phyloP scores from a whole-genome alignment of 177 flowering plant genomes.

The Telopea speciosissima region DNA sequence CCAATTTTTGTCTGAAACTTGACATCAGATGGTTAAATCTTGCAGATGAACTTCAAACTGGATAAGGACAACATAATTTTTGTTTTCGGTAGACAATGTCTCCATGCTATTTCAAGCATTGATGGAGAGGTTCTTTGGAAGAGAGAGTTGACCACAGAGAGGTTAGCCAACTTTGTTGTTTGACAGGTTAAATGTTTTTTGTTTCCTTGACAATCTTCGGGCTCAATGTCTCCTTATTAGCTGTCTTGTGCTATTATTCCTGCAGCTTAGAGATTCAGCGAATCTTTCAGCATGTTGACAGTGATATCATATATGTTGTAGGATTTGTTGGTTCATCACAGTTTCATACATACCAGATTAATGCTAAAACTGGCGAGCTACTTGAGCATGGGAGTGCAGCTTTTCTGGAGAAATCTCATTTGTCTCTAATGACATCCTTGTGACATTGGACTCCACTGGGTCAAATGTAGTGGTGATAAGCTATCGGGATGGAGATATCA shows the following conservation, averaged over 20 bases:
- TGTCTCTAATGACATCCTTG: constrained; percentile 53
- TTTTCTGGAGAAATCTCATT: constrained; percentile 47
- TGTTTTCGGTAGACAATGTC: constrained; percentile 60
- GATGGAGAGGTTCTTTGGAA: constrained; percentile 89
- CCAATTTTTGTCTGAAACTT: not conserved
- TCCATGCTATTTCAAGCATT: constrained; percentile 80
- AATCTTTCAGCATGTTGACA: constrained; percentile 50
- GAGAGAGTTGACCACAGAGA: constrained; percentile 51
- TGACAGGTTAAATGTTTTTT: not conserved
- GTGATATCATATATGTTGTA: constrained; percentile 52
- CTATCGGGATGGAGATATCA: constrained; percentile 46
- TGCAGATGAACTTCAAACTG: constrained; percentile 55
- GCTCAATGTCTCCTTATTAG: constrained; percentile 11
- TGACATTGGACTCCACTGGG: constrained; percentile 55
- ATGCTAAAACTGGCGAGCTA: constrained; percentile 66
- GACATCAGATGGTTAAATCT: not conserved
- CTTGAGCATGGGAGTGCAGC: constrained; percentile 41
- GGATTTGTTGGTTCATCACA: constrained; percentile 57
- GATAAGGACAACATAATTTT: constrained; percentile 58
- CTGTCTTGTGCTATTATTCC: constrained; percentile 8
- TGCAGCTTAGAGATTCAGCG: constrained; percentile 70
- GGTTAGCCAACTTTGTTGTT: constrained; percentile 36
- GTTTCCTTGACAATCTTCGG: not conserved
- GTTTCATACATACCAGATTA: constrained; percentile 43
- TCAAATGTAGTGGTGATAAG: constrained; percentile 41